A percentile compares a stretch with the other conserved stretches of the same genome.
Conservation (phyloP, 306 rosid species). For the Cicer cuneatum region DNA sequence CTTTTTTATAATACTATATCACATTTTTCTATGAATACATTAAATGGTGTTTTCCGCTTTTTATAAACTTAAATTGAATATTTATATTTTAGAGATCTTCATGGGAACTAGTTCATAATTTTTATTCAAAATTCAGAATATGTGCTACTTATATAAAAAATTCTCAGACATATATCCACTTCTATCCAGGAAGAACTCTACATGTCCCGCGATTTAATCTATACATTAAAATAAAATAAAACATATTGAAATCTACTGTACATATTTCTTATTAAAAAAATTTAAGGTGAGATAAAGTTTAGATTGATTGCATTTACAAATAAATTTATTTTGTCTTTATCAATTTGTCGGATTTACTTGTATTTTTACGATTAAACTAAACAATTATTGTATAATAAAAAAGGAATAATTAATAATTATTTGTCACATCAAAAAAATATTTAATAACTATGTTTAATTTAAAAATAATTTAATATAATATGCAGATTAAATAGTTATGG, state of each 20-base stretch:
- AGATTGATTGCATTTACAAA: too few relatives aligned
- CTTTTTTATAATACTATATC: background rate
- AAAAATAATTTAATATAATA: too few relatives aligned
- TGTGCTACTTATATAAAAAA: conserved; percentile 30
- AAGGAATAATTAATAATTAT: too few relatives aligned
- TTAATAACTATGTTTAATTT: too few relatives aligned
- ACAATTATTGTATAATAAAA: too few relatives aligned
- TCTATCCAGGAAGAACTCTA: conserved; percentile 5
- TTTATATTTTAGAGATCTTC: background rate
- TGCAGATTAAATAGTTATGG: too few relatives aligned
- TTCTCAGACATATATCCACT: background rate
- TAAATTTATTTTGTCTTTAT: too few relatives aligned
- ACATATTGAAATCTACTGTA: background rate
- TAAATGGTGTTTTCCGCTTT: conserved; percentile 29
- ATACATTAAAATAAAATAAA: background rate
- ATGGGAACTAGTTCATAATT: conserved; percentile 39
- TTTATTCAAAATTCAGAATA: conserved; percentile 35
- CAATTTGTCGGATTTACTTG: too few relatives aligned
- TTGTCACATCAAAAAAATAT: too few relatives aligned
- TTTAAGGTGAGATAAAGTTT: too few relatives aligned
- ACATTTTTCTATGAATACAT: conserved; percentile 31
- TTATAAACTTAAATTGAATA: background rate
- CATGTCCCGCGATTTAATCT: conserved; percentile 7
- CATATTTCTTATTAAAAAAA: background rate
- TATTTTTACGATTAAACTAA: too few relatives aligned